A percentile compares a stretch with the other conserved stretches of the same genome.
phyloP scores from a whole-genome alignment of 2,329 filamentous ascomycete species.

The Trichoderma sp. region DNA sequence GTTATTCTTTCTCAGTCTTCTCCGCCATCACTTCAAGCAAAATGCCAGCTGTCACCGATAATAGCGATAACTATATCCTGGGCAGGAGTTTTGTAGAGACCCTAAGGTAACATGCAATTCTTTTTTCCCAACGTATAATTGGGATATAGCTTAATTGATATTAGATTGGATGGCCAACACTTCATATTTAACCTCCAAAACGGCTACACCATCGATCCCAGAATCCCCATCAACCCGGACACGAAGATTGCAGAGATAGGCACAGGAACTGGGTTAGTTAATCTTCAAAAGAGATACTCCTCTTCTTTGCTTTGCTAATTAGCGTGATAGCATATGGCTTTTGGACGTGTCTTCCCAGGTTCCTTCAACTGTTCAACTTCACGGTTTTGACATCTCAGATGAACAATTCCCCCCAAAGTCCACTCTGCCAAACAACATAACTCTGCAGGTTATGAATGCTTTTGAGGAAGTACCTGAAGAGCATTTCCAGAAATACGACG shows the following conservation, averaged over 20 bases:
- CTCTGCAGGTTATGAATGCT: neutral
- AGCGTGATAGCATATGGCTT: neutral
- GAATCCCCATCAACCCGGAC: neutral
- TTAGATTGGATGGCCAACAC: constrained; percentile 15
- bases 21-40: neutral
- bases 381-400: constrained; percentile 18
- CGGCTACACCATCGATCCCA: constrained; percentile 7
- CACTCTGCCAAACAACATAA: neutral
- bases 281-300: neutral
- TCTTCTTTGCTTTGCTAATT: neutral
- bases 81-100: neutral
- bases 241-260: constrained; percentile 16
- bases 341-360: constrained; percentile 4
- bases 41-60: neutral
- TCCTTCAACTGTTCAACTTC: constrained; percentile 2
- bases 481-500: constrained; percentile 3
- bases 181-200: constrained; percentile 5
- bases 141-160: neutral
- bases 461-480: neutral
- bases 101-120: neutral
- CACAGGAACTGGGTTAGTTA: neutral
- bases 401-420: neutral
- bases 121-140: no score
- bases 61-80: neutral
- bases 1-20: neutral